phyloP scores from a whole-genome alignment of 2,329 filamentous ascomycete species.

The Xylariaceae sp. region DNA sequence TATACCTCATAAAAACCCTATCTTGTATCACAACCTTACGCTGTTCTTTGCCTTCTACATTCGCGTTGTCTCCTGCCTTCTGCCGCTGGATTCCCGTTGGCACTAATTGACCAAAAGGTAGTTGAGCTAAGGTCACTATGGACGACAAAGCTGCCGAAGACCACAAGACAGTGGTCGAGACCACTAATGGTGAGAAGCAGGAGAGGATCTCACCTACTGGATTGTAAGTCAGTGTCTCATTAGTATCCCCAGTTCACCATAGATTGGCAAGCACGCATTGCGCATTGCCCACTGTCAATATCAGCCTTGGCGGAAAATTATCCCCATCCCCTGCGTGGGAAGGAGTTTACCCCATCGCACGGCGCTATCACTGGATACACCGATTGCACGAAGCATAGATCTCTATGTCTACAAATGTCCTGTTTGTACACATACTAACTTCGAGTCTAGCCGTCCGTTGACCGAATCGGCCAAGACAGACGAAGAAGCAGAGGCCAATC shows the following conservation, averaged over 20 bases:
- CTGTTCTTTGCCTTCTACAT: too few species aligned
- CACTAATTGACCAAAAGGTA: neutral
- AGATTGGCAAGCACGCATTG: neutral
- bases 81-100: too few species aligned
- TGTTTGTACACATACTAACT: slow-evolving; percentile 8
- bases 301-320: neutral
- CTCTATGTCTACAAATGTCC: neutral
- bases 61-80: too few species aligned
- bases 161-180: slow-evolving; percentile 3
- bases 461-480: slow-evolving; percentile 25
- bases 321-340: too few species aligned
- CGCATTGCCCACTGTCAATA: neutral
- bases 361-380: neutral
- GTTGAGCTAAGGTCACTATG: slow-evolving; percentile 4
- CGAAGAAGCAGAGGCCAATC: slow-evolving; percentile 32
- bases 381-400: neutral
- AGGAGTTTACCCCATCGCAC: too few species aligned
- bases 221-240: slow-evolving; percentile 11
- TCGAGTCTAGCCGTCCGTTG: slow-evolving; percentile 16
- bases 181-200: slow-evolving; percentile 11
- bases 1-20: too few species aligned
- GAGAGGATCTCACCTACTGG: slow-evolving; percentile 4
- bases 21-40: too few species aligned
- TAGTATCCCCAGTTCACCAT: neutral
- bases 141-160: slow-evolving; percentile 10